A percentile compares a stretch with the other conserved stretches of the same genome.
Conservation (phyloP, 2,329 filamentous ascomycete species). For the Grosmannia clavigera region DNA sequence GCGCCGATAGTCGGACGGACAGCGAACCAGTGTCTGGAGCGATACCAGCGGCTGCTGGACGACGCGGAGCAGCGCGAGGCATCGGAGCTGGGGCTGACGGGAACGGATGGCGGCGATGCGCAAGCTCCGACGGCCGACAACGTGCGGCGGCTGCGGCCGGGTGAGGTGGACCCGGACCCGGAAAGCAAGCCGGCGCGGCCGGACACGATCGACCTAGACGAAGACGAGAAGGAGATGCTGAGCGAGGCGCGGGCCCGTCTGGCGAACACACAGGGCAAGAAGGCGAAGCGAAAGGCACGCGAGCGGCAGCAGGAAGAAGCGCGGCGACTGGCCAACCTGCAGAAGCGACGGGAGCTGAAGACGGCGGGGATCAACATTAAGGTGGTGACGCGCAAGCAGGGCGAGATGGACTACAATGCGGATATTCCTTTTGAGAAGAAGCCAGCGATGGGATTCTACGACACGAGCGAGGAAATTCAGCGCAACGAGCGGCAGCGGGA, state of each 20-base stretch:
- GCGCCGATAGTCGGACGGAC: constrained; percentile 93
- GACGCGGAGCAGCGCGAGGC: constrained; percentile 86
- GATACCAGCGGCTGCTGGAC: constrained; percentile 91
- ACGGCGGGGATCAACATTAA: constrained; percentile 98
- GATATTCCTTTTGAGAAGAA: constrained; percentile 97
- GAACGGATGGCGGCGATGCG: constrained; percentile 76
- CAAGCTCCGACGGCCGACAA: constrained; percentile 85
- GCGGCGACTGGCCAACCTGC: constrained; percentile 72
- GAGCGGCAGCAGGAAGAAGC: constrained; percentile 95
- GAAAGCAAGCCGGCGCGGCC: constrained; percentile 92
- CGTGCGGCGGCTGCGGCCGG: constrained; percentile 75
- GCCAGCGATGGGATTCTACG: constrained; percentile 79
- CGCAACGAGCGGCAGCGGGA: constrained; percentile 75
- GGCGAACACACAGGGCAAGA: constrained; percentile 97
- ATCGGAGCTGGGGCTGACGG: constrained; percentile 67
- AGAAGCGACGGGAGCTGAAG: constrained; percentile 94
- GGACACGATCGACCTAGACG: constrained; percentile 94
- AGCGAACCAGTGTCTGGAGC: constrained; percentile 91
- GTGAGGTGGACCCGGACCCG: constrained; percentile 92
- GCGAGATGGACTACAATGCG: constrained; percentile 99
- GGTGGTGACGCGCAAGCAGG: constrained; percentile 78
- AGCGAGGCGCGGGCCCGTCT: constrained; percentile 92
- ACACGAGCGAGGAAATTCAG: constrained; percentile 70
- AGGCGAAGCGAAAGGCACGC: constrained; percentile 93
- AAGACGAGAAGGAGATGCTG: constrained; percentile 99